Base-by-base conservation (phyloP, 257 asterid species). In the Penstemon eatonii region DNA sequence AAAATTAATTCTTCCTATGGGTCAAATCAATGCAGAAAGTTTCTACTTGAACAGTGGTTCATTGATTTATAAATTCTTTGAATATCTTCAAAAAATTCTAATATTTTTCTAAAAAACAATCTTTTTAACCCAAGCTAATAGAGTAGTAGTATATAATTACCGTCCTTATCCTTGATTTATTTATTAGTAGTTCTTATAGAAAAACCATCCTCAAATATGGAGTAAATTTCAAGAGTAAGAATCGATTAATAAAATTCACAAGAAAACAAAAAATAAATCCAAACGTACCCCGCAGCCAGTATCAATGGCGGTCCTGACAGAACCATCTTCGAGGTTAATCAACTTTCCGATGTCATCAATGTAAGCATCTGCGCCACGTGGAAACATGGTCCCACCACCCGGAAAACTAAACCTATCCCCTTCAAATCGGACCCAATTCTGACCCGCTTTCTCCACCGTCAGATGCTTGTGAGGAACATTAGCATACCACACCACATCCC, bases 311-410 rank as follows among this genome's bases (percentile, higher is more conserved):
- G 98, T 90, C 77, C 98, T 73, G 13, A 90, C 64, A 0, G 90
- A 76, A 33, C 98, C 98, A 52, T 81, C 86, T 3, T 50, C n/a
- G 43, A 90, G 93, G 70, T 86, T 79, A 63, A 93, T 84, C 69
- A 90, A 49, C 36, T 80, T 87, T 6, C 91, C 97, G 76, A 93
- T 88, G 60, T 93, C 97, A 53, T 87, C 92, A 7, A 93, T 93
- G 71, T 93, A 93, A 6, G 95, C 93, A 43, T 79, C 82, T 5
- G 97, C 98, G 58, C 98, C 98, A 52, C 96, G 96, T 62, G 97
- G 97, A 49, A 93, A 93, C 97, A 88, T 93, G 59, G 98, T 90
- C 7, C 98, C 96, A 8, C 98, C 98, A 45, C 98, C 97, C 25
- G 98, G 98, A 66, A 93, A 93, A 2, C 67, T 82, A 75, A 93